These are phyloP conservation scores for Hansenula sp. DNA, from an alignment of 1,139 yeast species.

Conservation along the genomic window DNA sequence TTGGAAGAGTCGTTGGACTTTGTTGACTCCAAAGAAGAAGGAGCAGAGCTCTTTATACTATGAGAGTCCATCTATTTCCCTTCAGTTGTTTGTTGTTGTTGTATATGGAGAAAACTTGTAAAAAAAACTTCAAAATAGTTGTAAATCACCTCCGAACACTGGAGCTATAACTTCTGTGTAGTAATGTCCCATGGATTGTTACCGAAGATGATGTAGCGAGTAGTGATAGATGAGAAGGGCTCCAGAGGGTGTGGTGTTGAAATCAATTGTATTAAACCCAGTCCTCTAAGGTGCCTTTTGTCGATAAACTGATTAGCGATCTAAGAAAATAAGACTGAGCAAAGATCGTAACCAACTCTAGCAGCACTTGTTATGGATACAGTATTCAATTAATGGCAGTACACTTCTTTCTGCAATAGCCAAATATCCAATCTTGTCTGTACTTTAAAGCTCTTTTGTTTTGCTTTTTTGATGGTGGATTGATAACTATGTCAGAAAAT, in stretches of 20 bases:
- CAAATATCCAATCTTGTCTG: too few relatives aligned
- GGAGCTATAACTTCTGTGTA: neutral
- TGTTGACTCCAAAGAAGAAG: slow-evolving; percentile 3
- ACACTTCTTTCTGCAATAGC: too few relatives aligned
- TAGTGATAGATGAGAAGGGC: too few relatives aligned
- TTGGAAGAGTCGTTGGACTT: neutral
- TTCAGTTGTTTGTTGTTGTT: neutral
- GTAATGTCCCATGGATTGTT: neutral
- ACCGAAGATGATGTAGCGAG: neutral
- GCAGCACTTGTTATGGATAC: too few relatives aligned
- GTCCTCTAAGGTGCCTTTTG: too few relatives aligned
- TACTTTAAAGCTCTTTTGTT: too few relatives aligned
- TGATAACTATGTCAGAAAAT: neutral
- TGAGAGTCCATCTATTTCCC: slow-evolving; percentile 1
- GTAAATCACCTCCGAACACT: slow-evolving; percentile 1
- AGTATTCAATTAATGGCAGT: too few relatives aligned
- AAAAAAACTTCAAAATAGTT: neutral
- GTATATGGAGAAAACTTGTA: neutral
- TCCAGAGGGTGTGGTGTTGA: too few relatives aligned
- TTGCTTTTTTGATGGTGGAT: neutral
- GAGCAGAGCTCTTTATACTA: neutral
- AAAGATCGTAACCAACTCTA: too few relatives aligned
- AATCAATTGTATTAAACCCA: too few relatives aligned
- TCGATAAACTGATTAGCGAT: too few relatives aligned
- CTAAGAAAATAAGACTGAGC: too few relatives aligned